These are phyloP conservation scores for Ceratocystis colombiana DNA, from an alignment of 2,329 filamentous ascomycete species.

Conservation along the genomic window DNA sequence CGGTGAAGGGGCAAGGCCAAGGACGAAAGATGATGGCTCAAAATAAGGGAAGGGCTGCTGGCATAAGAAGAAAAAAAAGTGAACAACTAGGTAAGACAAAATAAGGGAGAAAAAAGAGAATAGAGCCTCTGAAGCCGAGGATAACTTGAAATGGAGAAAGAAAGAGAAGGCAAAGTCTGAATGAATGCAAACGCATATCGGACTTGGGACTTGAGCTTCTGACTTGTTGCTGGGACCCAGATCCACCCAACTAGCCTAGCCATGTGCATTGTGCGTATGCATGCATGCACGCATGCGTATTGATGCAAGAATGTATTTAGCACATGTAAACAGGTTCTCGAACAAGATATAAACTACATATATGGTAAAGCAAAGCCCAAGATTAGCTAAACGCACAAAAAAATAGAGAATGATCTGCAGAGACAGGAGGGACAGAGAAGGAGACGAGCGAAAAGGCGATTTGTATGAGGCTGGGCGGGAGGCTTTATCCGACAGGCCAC, in stretches of 20 bases:
- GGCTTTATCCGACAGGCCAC: background rate
- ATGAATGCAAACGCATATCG: no score
- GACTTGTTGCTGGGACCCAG: background rate
- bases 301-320: background rate
- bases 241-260: slow-evolving; percentile 4
- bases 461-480: background rate
- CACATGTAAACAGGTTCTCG: background rate
- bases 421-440: background rate
- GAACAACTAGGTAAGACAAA: background rate
- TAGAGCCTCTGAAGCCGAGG: no score
- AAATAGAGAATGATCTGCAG: background rate
- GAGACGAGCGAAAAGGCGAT: background rate
- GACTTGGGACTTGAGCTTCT: background rate
- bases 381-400: background rate
- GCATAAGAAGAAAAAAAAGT: background rate
- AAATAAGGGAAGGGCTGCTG: background rate
- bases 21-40: no score
- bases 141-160: no score
- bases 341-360: background rate
- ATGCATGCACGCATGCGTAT: background rate
- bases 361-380: background rate
- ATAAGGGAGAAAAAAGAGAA: background rate
- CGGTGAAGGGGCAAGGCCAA: no score
- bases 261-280: background rate
- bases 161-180: no score